Evolutionary conservation across 148 eudicot genomes (phyloP), one percentile per base, ranked within the genome.

Genomic region (Limonium bicolor): DNA sequence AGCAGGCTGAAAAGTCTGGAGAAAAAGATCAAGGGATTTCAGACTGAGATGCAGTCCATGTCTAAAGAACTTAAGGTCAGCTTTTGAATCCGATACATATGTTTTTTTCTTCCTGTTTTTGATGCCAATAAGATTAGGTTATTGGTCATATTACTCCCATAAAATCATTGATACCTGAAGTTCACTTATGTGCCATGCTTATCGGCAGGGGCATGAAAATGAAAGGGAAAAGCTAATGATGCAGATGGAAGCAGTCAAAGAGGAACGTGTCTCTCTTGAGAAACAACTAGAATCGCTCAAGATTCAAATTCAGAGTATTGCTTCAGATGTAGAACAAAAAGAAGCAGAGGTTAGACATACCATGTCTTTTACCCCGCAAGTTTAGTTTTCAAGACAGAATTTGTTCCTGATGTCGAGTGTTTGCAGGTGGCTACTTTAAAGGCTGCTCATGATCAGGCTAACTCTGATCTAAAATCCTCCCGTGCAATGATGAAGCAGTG

Each of bases 51-150:
- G 80, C 93, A 84, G 49, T 72, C 86, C 54, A 64, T 78, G 21
- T 78, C 93, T 10, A 81, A 78, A 62, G 79, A 81, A 32, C 88
- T 84, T 50, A 90, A 81, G 93, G 99, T 85, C 48, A 37, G 73
- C 60, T 45, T 11, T 36, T 54, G 7, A 22, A 41, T 20, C 7
- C 17, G 27, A n/a, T n/a, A n/a, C n/a, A n/a, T n/a, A n/a, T n/a
- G n/a, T n/a, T n/a, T n/a, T n/a, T n/a, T n/a, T n/a, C n/a, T n/a
- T n/a, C n/a, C n/a, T n/a, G 11, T 27, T 40, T 20, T 18, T 19
- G 46, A 23, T n/a, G n/a, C n/a, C n/a, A n/a, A n/a, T n/a, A n/a
- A n/a, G n/a, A n/a, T n/a, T n/a, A n/a, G n/a, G n/a, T n/a, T n/a
- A n/a, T 25, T 24, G 6, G 16, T 42, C 7, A 42, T 42, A 23